Base-by-base conservation (phyloP, 1,284 basidiomycete species). In the Papiliotrema flavescens region DNA sequence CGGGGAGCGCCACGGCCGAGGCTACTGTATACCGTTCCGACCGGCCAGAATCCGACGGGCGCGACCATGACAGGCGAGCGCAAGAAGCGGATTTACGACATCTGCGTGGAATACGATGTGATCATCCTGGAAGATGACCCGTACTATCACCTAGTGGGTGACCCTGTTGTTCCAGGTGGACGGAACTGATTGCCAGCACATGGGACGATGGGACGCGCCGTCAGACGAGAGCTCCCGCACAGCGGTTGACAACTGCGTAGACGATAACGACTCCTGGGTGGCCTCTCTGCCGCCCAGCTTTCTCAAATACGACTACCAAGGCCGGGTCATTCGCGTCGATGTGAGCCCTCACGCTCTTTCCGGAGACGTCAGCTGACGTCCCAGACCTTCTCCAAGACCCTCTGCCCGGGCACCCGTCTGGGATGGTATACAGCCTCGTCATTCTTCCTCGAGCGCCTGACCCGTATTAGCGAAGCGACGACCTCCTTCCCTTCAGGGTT, bases 91-190 rank as follows among this genome's bases (percentile, higher is more conserved):
- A 85, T 89, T 53, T 89, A 89, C 69, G 80, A 82, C 19, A 77
- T 88, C 56, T 86, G 84, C 56, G 84, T 87, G 49, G 83, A 87
- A 75, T 87, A 81, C 69, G 83, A 86, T 59, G 59, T 85, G n/a
- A 80, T 86, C 54, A 85, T 85, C 58, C 79, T 84, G 43, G 85
- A 87, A 73, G 85, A 87, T 60, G 85, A 88, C 71, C 87, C 86
- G 15, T 32, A 57, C 56, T 40, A 52, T 64, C 26, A 48, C 55
- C 34, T 56, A 20, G 44, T 57, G 43, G 47, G 46, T 40, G 41
- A 62, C 39, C 52, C 64, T 32, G 71, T 76, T 61, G 69, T 66
- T 14, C 63, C 77, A 32, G 5, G 11, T 32, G 28, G 6, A 32
- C 11, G 5, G 28, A 11, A 11, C 28, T 32, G 28, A 32, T 11